Evolutionary conservation across 2,329 filamentous ascomycete genomes (phyloP).

Genomic region (Fusarium solani-melongenae): DNA sequence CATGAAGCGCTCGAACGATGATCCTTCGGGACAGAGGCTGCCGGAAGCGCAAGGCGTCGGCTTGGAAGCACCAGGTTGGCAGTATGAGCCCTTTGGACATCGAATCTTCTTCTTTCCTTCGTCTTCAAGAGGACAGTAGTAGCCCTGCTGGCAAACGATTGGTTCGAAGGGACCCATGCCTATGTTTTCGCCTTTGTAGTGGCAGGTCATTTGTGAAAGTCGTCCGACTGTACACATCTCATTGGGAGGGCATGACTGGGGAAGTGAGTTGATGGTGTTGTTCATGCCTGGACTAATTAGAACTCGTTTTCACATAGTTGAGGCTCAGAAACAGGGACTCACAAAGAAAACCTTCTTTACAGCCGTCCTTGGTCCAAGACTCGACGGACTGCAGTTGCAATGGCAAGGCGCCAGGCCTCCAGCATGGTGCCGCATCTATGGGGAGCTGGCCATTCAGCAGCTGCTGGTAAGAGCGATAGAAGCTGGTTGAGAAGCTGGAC

Average conservation of each 20-base stretch:
- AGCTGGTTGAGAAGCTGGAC: conserved; percentile 54
- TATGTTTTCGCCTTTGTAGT: conserved; percentile 48
- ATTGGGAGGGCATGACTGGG: conserved; percentile 56
- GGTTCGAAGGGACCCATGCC: conserved; percentile 63
- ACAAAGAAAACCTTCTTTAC: conserved; percentile 57
- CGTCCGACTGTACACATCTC: conserved; percentile 51
- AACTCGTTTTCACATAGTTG: background rate
- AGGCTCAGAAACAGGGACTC: conserved; percentile 23
- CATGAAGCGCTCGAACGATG: conserved; percentile 54
- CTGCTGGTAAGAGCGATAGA: conserved; percentile 49
- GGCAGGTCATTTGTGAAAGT: conserved; percentile 49
- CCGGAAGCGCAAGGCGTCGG: conserved; percentile 60
- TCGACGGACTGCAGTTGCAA: conserved; percentile 52
- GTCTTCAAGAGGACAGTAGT: conserved; percentile 57
- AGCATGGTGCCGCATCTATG: conserved; percentile 54
- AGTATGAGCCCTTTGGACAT: conserved; percentile 63
- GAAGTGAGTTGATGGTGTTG: conserved; percentile 59
- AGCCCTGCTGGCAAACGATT: conserved; percentile 59
- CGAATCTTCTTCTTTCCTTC: conserved; percentile 51
- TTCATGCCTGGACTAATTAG: conserved; percentile 49
- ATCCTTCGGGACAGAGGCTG: conserved; percentile 58
- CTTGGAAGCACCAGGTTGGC: conserved; percentile 59
- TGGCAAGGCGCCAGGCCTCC: conserved; percentile 52
- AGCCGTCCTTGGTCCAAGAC: conserved; percentile 52
- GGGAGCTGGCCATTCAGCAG: conserved; percentile 43